A percentile compares a stretch with the other conserved stretches of the same genome.
Conservation (phyloP, 768 basidiomycete species). For the Cystoderma amianthinum region DNA sequence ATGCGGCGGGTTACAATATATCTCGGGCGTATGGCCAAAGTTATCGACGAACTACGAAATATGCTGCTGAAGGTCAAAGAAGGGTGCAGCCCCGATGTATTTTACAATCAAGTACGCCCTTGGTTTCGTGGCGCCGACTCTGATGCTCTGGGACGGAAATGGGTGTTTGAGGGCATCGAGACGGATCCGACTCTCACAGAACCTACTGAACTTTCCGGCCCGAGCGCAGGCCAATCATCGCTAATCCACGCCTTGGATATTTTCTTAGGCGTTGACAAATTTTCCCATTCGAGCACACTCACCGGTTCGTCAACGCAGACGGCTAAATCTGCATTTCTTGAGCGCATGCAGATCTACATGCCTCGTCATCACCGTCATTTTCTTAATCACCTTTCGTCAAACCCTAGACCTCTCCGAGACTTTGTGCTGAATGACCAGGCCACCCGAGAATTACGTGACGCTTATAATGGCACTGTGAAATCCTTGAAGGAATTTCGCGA, state of each 20-base stretch:
- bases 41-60: slow-evolving; percentile 56
- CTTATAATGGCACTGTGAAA: slow-evolving; percentile 60
- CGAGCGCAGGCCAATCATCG: slow-evolving; percentile 79
- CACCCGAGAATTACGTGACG: slow-evolving; percentile 25
- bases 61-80: slow-evolving; percentile 61
- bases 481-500: slow-evolving; percentile 72
- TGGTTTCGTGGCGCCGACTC: slow-evolving; percentile 77
- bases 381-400: slow-evolving; percentile 54
- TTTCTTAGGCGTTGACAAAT: slow-evolving; percentile 67
- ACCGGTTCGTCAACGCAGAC: slow-evolving; percentile 2
- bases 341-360: slow-evolving; percentile 80
- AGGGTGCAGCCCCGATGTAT: slow-evolving; percentile 66
- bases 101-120: slow-evolving; percentile 68
- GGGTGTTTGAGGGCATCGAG: slow-evolving; percentile 58
- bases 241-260: slow-evolving; percentile 69
- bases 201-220: slow-evolving; percentile 62
- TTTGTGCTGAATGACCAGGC: slow-evolving; percentile 29
- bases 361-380: slow-evolving; percentile 77
- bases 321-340: slow-evolving; percentile 40
- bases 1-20: slow-evolving; percentile 57
- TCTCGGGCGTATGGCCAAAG: slow-evolving; percentile 51
- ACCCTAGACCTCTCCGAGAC: slow-evolving; percentile 53
- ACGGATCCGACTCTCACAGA: slow-evolving; percentile 31
- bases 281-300: background rate
- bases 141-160: slow-evolving; percentile 28